These are phyloP conservation scores for Adansonia rubrostipa DNA, from an alignment of 441 rosid species.

Conservation along the genomic window DNA sequence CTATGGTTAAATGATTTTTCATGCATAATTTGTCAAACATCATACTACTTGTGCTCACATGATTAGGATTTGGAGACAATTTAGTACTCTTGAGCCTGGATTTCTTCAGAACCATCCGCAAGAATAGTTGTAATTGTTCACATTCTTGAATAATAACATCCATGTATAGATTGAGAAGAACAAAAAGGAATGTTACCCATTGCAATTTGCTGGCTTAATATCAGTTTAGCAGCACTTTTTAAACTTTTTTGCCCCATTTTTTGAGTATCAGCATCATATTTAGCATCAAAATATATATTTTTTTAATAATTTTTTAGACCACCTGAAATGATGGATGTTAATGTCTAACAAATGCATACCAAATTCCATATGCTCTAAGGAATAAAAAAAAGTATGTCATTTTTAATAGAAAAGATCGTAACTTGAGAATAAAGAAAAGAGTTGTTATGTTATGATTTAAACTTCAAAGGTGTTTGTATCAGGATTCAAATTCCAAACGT, in stretches of 20 bases:
- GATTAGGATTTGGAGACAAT: slow-evolving; percentile 11
- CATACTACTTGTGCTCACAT: not conserved
- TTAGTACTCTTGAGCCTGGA: slow-evolving; percentile 19
- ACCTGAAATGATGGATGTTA: not conserved
- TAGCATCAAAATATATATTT: not conserved
- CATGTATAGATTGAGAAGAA: slow-evolving; percentile 17
- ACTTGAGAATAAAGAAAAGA: no score
- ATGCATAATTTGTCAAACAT: slow-evolving; percentile 20
- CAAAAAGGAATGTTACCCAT: not conserved
- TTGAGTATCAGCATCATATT: no score
- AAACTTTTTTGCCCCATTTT: no score
- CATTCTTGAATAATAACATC: slow-evolving; percentile 29
- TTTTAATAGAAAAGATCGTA: no score
- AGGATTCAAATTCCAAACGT: no score
- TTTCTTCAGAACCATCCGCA: slow-evolving; percentile 24
- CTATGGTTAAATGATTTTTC: slow-evolving; percentile 23
- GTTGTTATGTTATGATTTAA: no score
- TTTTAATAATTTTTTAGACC: not conserved
- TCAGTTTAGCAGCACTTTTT: no score
- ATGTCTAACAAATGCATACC: slow-evolving; percentile 3
- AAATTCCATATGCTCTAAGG: slow-evolving; percentile 4
- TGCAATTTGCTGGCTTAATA: not conserved
- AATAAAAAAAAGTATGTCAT: not conserved
- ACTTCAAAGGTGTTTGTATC: no score
- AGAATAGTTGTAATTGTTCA: slow-evolving; percentile 20